Evolutionary conservation across 139 green algal species (phyloP).

Genomic region (Haematococcus sp.): DNA sequence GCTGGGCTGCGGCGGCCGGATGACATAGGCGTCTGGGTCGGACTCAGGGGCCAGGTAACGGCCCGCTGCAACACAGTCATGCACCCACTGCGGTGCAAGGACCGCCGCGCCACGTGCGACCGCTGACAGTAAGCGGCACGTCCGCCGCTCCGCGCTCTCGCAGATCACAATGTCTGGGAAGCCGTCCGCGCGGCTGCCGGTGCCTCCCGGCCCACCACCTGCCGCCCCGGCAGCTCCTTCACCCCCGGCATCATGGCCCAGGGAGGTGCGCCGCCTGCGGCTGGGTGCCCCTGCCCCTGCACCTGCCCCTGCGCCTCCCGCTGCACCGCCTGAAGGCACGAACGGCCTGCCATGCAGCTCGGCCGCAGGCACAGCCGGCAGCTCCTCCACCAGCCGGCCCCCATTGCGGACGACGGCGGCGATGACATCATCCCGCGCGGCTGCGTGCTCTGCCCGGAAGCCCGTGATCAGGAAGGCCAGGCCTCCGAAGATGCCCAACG

Average conservation of each 20-base stretch:
- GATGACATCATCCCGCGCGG: neutral
- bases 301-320: too few species aligned
- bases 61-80: neutral
- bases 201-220: too few species aligned
- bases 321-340: too few species aligned
- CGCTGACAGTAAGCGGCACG: conserved; percentile 6
- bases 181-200: neutral
- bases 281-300: neutral
- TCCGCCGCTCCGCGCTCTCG: neutral
- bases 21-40: neutral
- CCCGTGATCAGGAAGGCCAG: conserved; percentile 3
- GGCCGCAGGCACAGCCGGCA: neutral
- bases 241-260: too few species aligned
- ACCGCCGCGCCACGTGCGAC: neutral
- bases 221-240: too few species aligned
- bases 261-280: neutral
- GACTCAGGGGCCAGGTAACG: neutral
- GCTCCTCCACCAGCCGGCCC: neutral
- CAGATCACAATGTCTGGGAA: conserved; percentile 3
- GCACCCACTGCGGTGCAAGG: neutral
- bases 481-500: conserved; percentile 3
- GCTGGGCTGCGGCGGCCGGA: conserved; percentile 1
- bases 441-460: neutral
- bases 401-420: neutral
- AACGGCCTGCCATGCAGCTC: neutral